Evolutionary conservation across 2,329 filamentous ascomycete genomes (phyloP).

Genomic region (Aspergillus phoenicis): DNA sequence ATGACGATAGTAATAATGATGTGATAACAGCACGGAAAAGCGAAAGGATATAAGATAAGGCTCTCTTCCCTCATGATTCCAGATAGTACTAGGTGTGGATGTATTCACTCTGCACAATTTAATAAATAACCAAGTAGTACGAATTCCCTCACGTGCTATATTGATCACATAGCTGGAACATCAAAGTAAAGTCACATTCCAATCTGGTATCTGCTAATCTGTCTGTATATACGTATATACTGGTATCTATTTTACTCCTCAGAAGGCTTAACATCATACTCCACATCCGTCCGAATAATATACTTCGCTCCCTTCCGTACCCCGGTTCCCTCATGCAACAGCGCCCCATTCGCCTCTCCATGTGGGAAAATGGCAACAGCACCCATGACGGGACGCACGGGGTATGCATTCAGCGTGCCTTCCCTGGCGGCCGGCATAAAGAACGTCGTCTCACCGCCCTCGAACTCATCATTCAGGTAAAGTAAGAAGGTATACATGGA

Average conservation of each 20-base stretch:
- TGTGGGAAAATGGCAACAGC: conserved; percentile 70
- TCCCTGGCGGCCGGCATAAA: conserved; percentile 67
- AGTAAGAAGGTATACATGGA: conserved; percentile 70
- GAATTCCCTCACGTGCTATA: no score
- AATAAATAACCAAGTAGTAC: no score
- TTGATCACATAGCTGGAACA: no score
- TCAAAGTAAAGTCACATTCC: no score
- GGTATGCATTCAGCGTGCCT: conserved; percentile 69
- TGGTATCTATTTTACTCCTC: background rate
- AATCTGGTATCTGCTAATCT: background rate
- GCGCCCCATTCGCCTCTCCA: conserved; percentile 65
- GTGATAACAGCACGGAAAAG: no score
- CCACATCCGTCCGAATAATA: conserved; percentile 70
- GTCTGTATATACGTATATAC: background rate
- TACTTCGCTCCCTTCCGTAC: conserved; percentile 69
- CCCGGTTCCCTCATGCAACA: conserved; percentile 71
- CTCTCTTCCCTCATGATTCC: no score
- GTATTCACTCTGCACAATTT: no score
- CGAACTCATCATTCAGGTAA: conserved; percentile 72
- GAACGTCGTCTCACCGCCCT: conserved; percentile 71
- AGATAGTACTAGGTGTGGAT: no score
- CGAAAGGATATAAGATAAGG: no score
- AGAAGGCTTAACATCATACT: conserved; percentile 60
- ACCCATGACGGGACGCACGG: conserved; percentile 69
- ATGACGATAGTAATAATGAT: no score